These are phyloP conservation scores for Verticillium nubilum DNA, from an alignment of 2,329 filamentous ascomycete species.

Conservation along the genomic window DNA sequence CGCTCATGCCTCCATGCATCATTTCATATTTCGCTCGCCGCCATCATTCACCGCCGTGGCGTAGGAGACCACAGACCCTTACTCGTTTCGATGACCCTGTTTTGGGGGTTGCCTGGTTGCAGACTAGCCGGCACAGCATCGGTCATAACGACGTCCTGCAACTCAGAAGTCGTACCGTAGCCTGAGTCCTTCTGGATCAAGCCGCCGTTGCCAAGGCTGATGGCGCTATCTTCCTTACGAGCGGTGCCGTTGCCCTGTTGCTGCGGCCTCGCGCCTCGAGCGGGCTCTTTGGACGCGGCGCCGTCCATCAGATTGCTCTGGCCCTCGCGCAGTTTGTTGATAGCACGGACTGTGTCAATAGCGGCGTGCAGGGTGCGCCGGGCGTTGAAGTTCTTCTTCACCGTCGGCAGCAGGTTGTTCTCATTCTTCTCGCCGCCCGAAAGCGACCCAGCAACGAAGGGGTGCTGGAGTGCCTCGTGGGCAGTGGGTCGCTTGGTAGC, in stretches of 20 bases:
- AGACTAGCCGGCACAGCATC: conserved; percentile 47
- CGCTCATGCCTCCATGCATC: neutral
- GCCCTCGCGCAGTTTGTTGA: conserved; percentile 64
- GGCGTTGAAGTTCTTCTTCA: conserved; percentile 72
- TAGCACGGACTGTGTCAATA: conserved; percentile 65
- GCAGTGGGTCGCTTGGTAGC: conserved; percentile 83
- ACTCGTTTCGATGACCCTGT: conserved; percentile 56
- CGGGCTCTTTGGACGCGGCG: conserved; percentile 44
- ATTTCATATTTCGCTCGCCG: neutral
- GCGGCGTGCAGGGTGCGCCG: conserved; percentile 63
- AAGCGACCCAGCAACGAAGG: conserved; percentile 55
- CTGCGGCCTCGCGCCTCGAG: conserved; percentile 26
- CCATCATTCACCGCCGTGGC: neutral
- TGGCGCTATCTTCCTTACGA: conserved; percentile 40
- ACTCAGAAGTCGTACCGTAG: conserved; percentile 36
- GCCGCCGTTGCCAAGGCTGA: conserved; percentile 26
- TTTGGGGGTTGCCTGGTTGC: conserved; percentile 48
- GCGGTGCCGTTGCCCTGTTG: conserved; percentile 15
- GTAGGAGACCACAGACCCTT: conserved; percentile 55
- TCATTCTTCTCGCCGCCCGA: conserved; percentile 37
- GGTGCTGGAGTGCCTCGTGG: conserved; percentile 67
- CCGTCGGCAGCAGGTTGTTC: conserved; percentile 60
- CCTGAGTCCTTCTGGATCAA: conserved; percentile 37
- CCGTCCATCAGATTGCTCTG: conserved; percentile 59
- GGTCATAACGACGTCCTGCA: conserved; percentile 41